phyloP scores from a whole-genome alignment of 331 rosid genomes.

The Pyracantha coccinea region DNA sequence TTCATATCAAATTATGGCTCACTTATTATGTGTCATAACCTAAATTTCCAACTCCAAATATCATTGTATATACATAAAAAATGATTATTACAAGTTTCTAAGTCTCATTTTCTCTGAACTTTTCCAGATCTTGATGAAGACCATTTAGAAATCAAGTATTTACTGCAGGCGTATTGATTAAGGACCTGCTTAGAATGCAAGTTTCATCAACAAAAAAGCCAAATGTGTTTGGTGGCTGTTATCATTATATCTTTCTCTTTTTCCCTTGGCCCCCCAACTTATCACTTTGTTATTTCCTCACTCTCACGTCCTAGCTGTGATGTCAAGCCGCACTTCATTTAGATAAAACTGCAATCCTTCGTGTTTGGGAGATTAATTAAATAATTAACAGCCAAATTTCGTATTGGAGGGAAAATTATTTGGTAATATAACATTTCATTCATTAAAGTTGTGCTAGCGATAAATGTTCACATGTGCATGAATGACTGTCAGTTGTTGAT shows the following conservation, averaged over 20 bases:
- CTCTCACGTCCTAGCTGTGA: background rate
- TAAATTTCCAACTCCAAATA: background rate
- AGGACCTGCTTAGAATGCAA: slow-evolving; percentile 24
- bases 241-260: slow-evolving; percentile 27
- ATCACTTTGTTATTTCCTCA: slow-evolving; percentile 1
- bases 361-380: background rate
- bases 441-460: background rate
- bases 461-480: too few species aligned
- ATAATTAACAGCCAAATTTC: background rate
- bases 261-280: background rate
- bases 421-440: background rate
- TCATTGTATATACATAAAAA: background rate
- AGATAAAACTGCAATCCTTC: background rate
- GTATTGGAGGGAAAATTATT: too few species aligned
- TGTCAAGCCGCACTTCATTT: background rate
- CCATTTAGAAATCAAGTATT: background rate
- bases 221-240: slow-evolving; percentile 36
- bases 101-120: background rate
- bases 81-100: background rate
- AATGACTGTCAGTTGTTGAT: too few species aligned
- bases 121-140: slow-evolving; percentile 5
- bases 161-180: slow-evolving; percentile 29
- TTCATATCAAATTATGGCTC: background rate
- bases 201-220: slow-evolving; percentile 23
- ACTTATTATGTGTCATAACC: background rate